These are phyloP conservation scores for Carallia pectinifolia DNA, from an alignment of 345 rosid species.

Conservation along the genomic window DNA sequence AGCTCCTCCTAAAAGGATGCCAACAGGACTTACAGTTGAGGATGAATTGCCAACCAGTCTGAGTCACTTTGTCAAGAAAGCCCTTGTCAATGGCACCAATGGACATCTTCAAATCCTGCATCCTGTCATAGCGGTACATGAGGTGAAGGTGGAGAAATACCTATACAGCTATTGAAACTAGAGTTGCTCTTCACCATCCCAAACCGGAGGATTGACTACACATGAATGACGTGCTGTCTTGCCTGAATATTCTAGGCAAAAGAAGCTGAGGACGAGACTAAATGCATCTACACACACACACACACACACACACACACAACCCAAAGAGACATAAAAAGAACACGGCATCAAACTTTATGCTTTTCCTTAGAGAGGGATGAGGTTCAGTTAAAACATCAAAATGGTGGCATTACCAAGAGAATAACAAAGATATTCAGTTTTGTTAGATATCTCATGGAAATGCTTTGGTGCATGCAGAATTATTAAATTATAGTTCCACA, in stretches of 20 bases:
- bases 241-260: constrained; percentile 40
- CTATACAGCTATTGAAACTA: constrained; percentile 44
- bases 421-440: too few relatives aligned
- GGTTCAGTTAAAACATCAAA: too few relatives aligned
- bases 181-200: constrained; percentile 53
- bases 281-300: too few relatives aligned
- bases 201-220: constrained; percentile 57
- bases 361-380: too few relatives aligned
- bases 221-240: constrained; percentile 57
- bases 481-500: too few relatives aligned
- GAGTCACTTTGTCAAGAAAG: constrained; percentile 52
- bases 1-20: constrained; percentile 65
- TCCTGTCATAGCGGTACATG: constrained; percentile 25
- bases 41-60: constrained; percentile 47
- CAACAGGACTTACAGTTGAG: constrained; percentile 54
- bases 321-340: too few relatives aligned
- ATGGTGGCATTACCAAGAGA: too few relatives aligned
- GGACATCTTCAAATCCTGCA: constrained; percentile 49
- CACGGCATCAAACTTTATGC: too few relatives aligned
- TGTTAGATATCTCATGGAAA: too few relatives aligned
- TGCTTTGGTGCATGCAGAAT: too few relatives aligned
- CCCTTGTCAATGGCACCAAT: constrained; percentile 36
- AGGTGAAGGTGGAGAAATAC: constrained; percentile 23
- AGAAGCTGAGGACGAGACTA: background rate
- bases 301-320: too few relatives aligned